phyloP scores from a whole-genome alignment of 495 filamentous ascomycete genomes.

The Podospora anserina region DNA sequence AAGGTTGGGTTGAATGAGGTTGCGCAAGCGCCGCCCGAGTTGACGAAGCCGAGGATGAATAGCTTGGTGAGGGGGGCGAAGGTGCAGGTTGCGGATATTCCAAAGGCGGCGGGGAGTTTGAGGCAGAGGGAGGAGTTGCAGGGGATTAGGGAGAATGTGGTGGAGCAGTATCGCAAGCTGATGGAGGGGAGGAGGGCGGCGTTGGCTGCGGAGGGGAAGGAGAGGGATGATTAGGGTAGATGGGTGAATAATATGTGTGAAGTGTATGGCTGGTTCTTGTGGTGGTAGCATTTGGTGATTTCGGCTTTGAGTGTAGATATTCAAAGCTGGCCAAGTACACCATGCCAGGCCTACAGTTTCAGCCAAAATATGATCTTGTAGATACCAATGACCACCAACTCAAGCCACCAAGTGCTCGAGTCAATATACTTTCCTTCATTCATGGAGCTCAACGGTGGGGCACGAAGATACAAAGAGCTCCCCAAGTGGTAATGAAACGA shows the following conservation, averaged over 20 bases:
- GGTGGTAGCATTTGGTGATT: not conserved
- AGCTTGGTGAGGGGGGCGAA: conserved; percentile 68
- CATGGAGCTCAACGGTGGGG: conserved; percentile 2
- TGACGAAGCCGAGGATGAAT: conserved; percentile 62
- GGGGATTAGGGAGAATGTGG: conserved; percentile 66
- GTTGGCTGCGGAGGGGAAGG: not conserved
- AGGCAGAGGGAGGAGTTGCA: conserved; percentile 78
- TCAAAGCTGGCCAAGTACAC: too few species aligned
- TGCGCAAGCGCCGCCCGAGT: conserved; percentile 73
- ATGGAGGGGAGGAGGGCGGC: conserved; percentile 63
- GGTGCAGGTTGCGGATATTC: conserved; percentile 71
- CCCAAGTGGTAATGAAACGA: not conserved
- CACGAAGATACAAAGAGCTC: conserved; percentile 2
- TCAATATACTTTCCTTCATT: not conserved
- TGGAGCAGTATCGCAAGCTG: conserved; percentile 77
- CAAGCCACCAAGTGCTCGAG: not conserved
- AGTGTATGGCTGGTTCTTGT: not conserved
- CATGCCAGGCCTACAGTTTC: not conserved
- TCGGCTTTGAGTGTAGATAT: too few species aligned
- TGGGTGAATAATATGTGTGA: not conserved
- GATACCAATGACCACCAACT: not conserved
- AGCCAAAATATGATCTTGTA: not conserved
- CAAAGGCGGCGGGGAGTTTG: conserved; percentile 74
- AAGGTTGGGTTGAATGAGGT: conserved; percentile 72
- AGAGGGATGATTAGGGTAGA: not conserved